Evolutionary conservation across 352 stramenopile genomes (phyloP).

Genomic region (Halophytophthora polymorphica): DNA sequence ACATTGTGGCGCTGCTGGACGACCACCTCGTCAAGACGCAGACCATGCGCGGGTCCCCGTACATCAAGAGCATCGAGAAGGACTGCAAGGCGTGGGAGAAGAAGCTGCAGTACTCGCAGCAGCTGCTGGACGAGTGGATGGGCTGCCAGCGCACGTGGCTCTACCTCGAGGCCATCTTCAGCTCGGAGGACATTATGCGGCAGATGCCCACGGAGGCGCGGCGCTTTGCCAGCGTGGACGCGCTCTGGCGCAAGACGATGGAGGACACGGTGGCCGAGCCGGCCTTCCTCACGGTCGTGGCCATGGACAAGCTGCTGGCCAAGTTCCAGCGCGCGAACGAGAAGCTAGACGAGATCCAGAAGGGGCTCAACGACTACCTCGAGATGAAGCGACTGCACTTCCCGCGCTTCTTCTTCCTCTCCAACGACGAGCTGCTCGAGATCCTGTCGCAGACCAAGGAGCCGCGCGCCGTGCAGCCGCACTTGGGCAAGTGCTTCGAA

Average conservation of each 20-base stretch:
- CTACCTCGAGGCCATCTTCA: constrained; percentile 96
- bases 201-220: constrained; percentile 93
- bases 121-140: constrained; percentile 95
- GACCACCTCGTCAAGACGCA: constrained; percentile 95
- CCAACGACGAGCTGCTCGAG: constrained; percentile 92
- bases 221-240: constrained; percentile 87
- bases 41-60: constrained; percentile 93
- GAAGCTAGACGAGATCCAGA: constrained; percentile 94
- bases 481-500: constrained; percentile 90
- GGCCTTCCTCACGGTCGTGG: constrained; percentile 87
- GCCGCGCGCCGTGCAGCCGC: constrained; percentile 88
- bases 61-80: constrained; percentile 93
- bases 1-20: constrained; percentile 91
- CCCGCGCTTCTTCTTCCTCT: constrained; percentile 94
- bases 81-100: constrained; percentile 89
- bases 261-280: constrained; percentile 86
- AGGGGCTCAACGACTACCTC: constrained; percentile 92
- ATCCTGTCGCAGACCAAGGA: constrained; percentile 94
- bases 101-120: constrained; percentile 86
- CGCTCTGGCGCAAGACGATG: constrained; percentile 92
- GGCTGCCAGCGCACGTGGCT: constrained; percentile 93
- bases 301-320: constrained; percentile 87
- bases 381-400: constrained; percentile 93
- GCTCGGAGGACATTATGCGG: constrained; percentile 93
- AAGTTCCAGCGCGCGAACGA: constrained; percentile 93